Percentiles rank a stretch among this genome's conserved stretches.
These are phyloP conservation scores for Endoconidiophora laricicola DNA, from an alignment of 2,329 filamentous ascomycete species.

Conservation along the genomic window DNA sequence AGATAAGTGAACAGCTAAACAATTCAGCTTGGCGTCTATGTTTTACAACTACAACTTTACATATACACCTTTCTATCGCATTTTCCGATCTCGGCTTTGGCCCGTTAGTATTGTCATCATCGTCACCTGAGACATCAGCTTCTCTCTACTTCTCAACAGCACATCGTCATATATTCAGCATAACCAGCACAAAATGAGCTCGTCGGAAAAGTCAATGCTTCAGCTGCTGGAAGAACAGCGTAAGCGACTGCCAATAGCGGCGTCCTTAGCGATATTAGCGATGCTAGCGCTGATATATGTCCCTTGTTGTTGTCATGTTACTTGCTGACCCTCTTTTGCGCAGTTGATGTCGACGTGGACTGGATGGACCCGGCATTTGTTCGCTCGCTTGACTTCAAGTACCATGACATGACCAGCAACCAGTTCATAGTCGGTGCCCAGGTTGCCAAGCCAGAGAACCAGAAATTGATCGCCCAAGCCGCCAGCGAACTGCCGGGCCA, in stretches of 20 bases:
- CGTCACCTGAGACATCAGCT: too few relatives aligned
- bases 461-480: slow-evolving; percentile 24
- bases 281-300: background rate
- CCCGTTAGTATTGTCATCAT: too few relatives aligned
- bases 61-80: too few relatives aligned
- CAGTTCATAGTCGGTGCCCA: slow-evolving; percentile 32
- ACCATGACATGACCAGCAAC: slow-evolving; percentile 34
- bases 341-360: slow-evolving; percentile 35
- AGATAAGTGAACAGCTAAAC: too few relatives aligned
- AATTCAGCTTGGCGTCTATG: too few relatives aligned
- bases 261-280: background rate
- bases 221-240: slow-evolving; percentile 1
- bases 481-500: slow-evolving; percentile 27
- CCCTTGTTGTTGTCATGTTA: background rate
- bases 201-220: background rate
- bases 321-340: background rate
- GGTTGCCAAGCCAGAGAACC: slow-evolving; percentile 27
- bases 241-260: background rate
- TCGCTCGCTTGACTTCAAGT: slow-evolving; percentile 26
- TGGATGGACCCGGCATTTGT: slow-evolving; percentile 35
- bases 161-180: too few relatives aligned
- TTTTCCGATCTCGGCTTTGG: too few relatives aligned
- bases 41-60: too few relatives aligned
- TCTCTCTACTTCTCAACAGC: too few relatives aligned
- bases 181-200: too few relatives aligned